Evolutionary conservation across 169 alveolate species (phyloP), one percentile per base, ranked within the genome.

Genomic region (Babesia bigemina): DNA sequence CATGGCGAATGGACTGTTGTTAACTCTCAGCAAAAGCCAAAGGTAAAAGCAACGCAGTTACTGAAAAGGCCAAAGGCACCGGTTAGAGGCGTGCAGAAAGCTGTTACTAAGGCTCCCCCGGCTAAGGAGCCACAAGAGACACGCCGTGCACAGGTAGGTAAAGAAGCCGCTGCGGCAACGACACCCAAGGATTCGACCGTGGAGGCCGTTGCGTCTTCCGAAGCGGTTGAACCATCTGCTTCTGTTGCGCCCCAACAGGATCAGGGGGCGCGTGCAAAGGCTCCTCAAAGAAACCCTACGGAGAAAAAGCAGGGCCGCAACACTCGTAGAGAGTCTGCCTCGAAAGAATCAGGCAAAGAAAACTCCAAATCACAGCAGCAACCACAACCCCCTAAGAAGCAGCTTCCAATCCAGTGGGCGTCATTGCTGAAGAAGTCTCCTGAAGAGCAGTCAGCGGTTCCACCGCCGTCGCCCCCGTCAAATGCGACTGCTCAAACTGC

Each of bases 1-100:
- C 90, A 83, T 56, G 90, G 90, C 13, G 86, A 83, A 39, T 83
- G 90, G 90, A 70, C 73, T 10, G 77, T 75, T 8, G 90, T 83
- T 7, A 70, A 56, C 65, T 72, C 50, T 28, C 76, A 29, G 39
- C 29, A 47, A 12, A 67, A 39, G 65, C 53, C 22, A n/a, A 67
- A 67, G 65, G 8, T 13, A 4, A 8, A 33, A 6, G 6, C 39
- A 33, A 33, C 39, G 39, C 53, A 26, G 19, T 19, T 50, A 24
- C 17, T 83, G 4, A 81, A 73, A 58, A 55, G 70, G 12, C n/a
- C 21, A 21, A 65, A 58, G 48, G 63, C 47, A 0, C 28, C 48
- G 24, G 47, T 36, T 17, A 7, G 50, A n/a, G 48, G 63, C 14
- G 16, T 49, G 44, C 39, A 67, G n/a, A 52, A 66, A 19, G 48